phyloP scores from a whole-genome alignment of 768 basidiomycete species.

The Cystofilobasidium capitatum region DNA sequence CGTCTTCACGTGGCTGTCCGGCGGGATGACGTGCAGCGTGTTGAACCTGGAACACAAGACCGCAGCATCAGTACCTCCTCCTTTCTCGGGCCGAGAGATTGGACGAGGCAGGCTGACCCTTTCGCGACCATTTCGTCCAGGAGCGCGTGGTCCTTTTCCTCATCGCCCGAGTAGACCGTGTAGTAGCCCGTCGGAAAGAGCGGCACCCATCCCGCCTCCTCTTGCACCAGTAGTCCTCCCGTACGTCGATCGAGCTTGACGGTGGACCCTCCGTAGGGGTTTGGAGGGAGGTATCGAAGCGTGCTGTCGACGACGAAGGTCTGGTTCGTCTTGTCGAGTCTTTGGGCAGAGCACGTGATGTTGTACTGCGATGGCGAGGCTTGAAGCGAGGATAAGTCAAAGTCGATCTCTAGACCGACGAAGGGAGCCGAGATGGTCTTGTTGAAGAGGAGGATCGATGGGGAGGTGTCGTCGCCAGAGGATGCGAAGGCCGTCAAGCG shows the following conservation, averaged over 20 bases:
- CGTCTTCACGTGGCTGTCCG: background rate
- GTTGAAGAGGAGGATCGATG: background rate
- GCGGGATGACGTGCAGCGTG: conserved; percentile 47
- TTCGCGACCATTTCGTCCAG: conserved; percentile 53
- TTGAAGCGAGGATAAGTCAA: conserved; percentile 6
- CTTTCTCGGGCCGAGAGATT: conserved; percentile 29
- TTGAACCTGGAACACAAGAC: conserved; percentile 40
- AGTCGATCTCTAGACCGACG: background rate
- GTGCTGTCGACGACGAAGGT: conserved; percentile 45
- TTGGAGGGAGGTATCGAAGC: conserved; percentile 42
- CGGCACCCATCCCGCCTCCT: conserved; percentile 35
- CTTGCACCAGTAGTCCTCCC: conserved; percentile 31
- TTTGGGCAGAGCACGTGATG: conserved; percentile 22
- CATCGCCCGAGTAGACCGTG: conserved; percentile 45
- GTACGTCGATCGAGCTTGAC: conserved; percentile 37
- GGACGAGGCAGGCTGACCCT: conserved; percentile 42
- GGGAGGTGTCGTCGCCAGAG: background rate
- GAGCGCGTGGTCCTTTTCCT: conserved; percentile 44
- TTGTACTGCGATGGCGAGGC: conserved; percentile 8
- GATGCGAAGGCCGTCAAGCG: background rate
- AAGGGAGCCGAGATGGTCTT: background rate
- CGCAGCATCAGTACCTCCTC: background rate
- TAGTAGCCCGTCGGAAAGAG: conserved; percentile 68
- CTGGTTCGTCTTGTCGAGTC: conserved; percentile 36
- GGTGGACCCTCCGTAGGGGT: conserved; percentile 32